Evolutionary conservation across 352 stramenopile genomes (phyloP), one percentile per base, ranked within the genome.

Genomic region (Albugo candida): DNA sequence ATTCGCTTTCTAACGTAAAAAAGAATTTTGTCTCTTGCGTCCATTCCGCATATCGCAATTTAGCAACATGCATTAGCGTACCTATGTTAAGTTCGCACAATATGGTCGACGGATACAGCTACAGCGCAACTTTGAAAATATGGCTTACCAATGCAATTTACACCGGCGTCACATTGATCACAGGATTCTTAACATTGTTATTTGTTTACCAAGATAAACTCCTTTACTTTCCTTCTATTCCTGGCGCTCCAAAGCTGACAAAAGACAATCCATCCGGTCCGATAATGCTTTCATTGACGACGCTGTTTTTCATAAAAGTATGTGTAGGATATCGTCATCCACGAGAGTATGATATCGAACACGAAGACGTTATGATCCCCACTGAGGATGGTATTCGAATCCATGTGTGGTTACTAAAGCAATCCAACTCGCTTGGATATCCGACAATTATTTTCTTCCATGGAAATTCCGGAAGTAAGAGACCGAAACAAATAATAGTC

Each of bases 371-470:
- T 45, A 81, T 78, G 61, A 93, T 97, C 47, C 52, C 53, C 19
- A 79, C 71, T 35, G 65, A 60, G 13, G 87, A 96, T 57, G 77
- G 79, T 13, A 67, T 94, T 19, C 62, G 62, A 16, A 67, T 97
- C 47, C 82, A 96, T 60, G 80, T 84, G 42, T 97, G 89, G 89
- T 60, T 96, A 13, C 76, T 97, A 53, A 83, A 92, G 45, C 81
- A 94, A 41, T 67, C 63, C 2, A 53, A 78, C n/a, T 57, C 64
- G 47, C 49, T 43, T 8, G 50, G 10, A 12, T 52, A 69, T 1
- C 78, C 84, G 21, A 97, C 91, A 11, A 62, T 97, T 45, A 70
- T 97, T 27, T 97, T 96, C 49, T 96, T 96, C 60, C 91, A 97
- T 43, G 91, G 85, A 52, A 97, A 97, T 58, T 87, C 91, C 16